Base-by-base conservation (phyloP, 1,284 basidiomycete species). In the Puccinia coronata region DNA sequence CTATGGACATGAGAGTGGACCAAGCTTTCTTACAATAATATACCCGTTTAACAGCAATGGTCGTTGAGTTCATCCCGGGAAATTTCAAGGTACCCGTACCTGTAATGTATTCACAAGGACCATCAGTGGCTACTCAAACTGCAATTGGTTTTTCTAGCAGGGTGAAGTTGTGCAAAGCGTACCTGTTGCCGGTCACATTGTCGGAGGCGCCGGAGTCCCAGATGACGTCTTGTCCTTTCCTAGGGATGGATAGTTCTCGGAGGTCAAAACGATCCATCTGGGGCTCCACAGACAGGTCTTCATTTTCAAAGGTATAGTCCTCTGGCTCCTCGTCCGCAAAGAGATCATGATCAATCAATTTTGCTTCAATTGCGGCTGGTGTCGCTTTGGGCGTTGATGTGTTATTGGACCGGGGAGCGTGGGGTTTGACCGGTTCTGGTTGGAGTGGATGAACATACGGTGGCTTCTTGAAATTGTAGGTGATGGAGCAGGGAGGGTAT, bases 161-260 rank as follows among this genome's bases (percentile, higher is more conserved):
- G 3, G 2, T 53, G 43, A 49, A 71, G 9, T 49, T 12, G 14
- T 18, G 25, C 20, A 71, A 39, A 3, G 41, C 49, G 18, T 34
- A 49, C 69, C 28, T 43, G 28, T 71, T 43, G 2, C 69, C 69
- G 18, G 36, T 71, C 3, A 71, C 36, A 49, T 71, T 39, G 28
- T 71, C 36, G 5, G 69, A 41, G 11, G 69, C 69, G 4, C 69
- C 69, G 20, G 43, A 41, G 28, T 71, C 69, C 61, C 61, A 65
- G 18, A 65, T 36, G 55, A 28, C 55, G 20, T 57, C 55, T 28
- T 57, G 55, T 25, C 25, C 25, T 23, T 28, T 57, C 12, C 23
- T 9, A n/a, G 11, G 11, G 5, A 53, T 5, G 4, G 51, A 20
- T 4, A 53, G 23, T 53, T 53, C 51, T 5, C 51, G 8, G 12